These are phyloP conservation scores for Talaromyces stipitatus DNA, from an alignment of 495 filamentous ascomycete species.

Conservation along the genomic window DNA sequence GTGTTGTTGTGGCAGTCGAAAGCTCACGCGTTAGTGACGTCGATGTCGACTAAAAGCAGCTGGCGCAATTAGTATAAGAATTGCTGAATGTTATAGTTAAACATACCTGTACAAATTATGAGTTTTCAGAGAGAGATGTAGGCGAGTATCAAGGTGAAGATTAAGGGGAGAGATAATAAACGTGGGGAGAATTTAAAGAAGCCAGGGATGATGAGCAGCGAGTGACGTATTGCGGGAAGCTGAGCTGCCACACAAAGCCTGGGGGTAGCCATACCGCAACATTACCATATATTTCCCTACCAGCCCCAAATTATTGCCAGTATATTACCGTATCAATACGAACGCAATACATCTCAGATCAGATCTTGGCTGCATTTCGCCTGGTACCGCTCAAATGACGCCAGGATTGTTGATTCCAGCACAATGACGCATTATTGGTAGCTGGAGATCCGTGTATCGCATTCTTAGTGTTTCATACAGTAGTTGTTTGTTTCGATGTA, in stretches of 20 bases:
- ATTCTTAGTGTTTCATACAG: too few relatives aligned
- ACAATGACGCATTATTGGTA: background rate
- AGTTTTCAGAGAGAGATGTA: background rate
- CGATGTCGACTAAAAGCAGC: background rate
- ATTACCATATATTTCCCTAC: background rate
- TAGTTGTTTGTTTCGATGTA: too few relatives aligned
- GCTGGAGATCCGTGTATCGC: too few relatives aligned
- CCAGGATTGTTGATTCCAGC: background rate
- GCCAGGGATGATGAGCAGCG: constrained; percentile 26
- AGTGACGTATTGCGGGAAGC: constrained; percentile 34
- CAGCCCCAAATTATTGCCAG: background rate
- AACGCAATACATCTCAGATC: background rate
- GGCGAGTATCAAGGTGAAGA: background rate
- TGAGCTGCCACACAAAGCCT: background rate
- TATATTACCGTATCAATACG: background rate
- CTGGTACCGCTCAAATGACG: background rate
- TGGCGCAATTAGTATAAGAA: background rate
- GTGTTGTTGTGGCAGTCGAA: constrained; percentile 1
- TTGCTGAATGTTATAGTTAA: background rate
- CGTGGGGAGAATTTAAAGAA: background rate
- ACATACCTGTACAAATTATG: background rate
- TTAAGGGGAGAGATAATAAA: background rate
- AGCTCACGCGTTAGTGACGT: background rate
- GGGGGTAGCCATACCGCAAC: background rate
- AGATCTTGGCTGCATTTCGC: background rate